Evolutionary conservation across 257 asterid genomes (phyloP).

Genomic region (Solanum appendiculatum): DNA sequence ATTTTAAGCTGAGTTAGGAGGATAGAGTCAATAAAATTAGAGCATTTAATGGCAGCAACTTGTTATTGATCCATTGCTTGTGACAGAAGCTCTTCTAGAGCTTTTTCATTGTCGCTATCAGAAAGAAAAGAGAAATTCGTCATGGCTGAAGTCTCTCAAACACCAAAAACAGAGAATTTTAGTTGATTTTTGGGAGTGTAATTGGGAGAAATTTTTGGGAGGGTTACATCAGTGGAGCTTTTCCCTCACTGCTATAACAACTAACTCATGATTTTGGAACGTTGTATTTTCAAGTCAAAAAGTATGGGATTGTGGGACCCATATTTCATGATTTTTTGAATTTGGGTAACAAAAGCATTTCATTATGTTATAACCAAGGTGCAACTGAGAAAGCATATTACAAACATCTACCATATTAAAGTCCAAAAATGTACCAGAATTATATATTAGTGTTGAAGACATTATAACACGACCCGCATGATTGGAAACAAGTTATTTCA

Average conservation of each 20-base stretch:
- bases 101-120: conserved; percentile 79
- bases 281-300: no score
- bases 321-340: no score
- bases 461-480: no score
- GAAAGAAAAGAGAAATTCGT: conserved; percentile 37
- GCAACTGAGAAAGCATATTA: no score
- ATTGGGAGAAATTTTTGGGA: neutral
- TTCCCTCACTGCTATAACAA: neutral
- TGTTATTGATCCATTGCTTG: conserved; percentile 76
- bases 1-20: conserved; percentile 68
- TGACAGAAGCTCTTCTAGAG: conserved; percentile 58
- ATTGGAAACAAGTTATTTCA: no score
- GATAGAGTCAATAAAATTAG: conserved; percentile 47
- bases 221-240: neutral
- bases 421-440: no score
- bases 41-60: conserved; percentile 65
- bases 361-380: no score
- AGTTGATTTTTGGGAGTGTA: neutral
- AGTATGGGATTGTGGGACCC: no score
- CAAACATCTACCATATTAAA: no score
- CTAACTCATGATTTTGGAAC: neutral
- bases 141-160: conserved; percentile 33
- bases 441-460: no score
- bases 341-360: no score
- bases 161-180: neutral